Percentiles rank a stretch among this genome's conserved stretches.
phyloP scores from a whole-genome alignment of 2,329 filamentous ascomycete species.

The Elsinoe fawcettii region DNA sequence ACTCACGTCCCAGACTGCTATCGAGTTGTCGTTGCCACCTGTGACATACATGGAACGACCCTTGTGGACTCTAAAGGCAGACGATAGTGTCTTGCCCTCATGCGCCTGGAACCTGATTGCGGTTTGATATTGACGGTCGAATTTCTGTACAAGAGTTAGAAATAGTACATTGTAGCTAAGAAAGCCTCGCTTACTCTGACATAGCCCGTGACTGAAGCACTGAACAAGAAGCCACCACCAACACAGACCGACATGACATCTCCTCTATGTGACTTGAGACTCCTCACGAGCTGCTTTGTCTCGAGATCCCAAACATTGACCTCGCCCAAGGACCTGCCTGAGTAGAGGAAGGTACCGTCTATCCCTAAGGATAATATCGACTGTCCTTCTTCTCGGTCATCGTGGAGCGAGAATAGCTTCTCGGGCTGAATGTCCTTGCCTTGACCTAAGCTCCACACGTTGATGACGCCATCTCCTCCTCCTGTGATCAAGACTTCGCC shows the following conservation, averaged over 20 bases:
- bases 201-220: slow-evolving; percentile 80
- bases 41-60: slow-evolving; percentile 82
- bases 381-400: slow-evolving; percentile 50
- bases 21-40: slow-evolving; percentile 82
- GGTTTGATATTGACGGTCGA: slow-evolving; percentile 76
- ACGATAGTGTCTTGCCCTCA: slow-evolving; percentile 77
- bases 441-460: slow-evolving; percentile 74
- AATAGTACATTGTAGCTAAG: neutral
- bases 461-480: slow-evolving; percentile 87
- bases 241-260: slow-evolving; percentile 84
- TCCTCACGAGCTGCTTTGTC: slow-evolving; percentile 80
- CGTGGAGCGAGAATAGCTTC: slow-evolving; percentile 60
- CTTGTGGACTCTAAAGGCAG: slow-evolving; percentile 62
- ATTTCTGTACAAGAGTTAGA: slow-evolving; percentile 43
- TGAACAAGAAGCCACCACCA: slow-evolving; percentile 77
- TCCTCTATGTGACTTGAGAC: slow-evolving; percentile 69
- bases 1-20: slow-evolving; percentile 78
- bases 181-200: slow-evolving; percentile 57
- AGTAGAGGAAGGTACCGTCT: slow-evolving; percentile 87
- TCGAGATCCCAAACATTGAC: slow-evolving; percentile 97
- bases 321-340: slow-evolving; percentile 76
- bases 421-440: slow-evolving; percentile 54
- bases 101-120: slow-evolving; percentile 75
- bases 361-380: slow-evolving; percentile 70
- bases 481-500: slow-evolving; percentile 80